Evolutionary conservation across 2,329 filamentous ascomycete genomes (phyloP).

Genomic region (Trichophyton mentagrophytes): DNA sequence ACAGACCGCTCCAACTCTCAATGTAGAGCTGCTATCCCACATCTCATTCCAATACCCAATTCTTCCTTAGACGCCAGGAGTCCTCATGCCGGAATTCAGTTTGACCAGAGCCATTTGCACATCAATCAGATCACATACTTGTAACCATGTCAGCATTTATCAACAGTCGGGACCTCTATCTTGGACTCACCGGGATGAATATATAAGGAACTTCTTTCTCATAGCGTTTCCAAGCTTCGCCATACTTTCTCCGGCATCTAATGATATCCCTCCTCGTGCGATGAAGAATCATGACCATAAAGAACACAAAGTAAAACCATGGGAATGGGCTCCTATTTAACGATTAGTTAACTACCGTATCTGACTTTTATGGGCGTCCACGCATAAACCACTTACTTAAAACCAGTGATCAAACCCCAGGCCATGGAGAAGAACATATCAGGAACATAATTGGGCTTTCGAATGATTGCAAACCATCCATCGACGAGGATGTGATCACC

Average conservation of each 20-base stretch:
- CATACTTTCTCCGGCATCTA: conserved; percentile 65
- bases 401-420: conserved; percentile 73
- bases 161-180: too few species aligned
- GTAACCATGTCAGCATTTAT: too few species aligned
- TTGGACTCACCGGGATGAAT: conserved; percentile 56
- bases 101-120: too few species aligned
- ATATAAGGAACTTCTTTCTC: conserved; percentile 67
- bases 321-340: conserved; percentile 54
- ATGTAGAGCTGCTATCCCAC: too few species aligned
- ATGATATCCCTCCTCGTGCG: conserved; percentile 63
- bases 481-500: conserved; percentile 69
- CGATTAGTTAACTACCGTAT: too few species aligned
- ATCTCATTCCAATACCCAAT: too few species aligned
- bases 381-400: conserved; percentile 29
- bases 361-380: too few species aligned
- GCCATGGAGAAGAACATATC: conserved; percentile 64
- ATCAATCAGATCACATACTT: too few species aligned
- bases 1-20: too few species aligned
- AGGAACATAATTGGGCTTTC: conserved; percentile 71
- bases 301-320: conserved; percentile 82
- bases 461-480: conserved; percentile 69
- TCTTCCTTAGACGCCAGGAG: too few species aligned
- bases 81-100: too few species aligned
- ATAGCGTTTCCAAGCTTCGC: conserved; percentile 70
- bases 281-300: conserved; percentile 65